phyloP scores from a whole-genome alignment of 176 grass and related monocot genomes.

The Cymbopogon citratus region DNA sequence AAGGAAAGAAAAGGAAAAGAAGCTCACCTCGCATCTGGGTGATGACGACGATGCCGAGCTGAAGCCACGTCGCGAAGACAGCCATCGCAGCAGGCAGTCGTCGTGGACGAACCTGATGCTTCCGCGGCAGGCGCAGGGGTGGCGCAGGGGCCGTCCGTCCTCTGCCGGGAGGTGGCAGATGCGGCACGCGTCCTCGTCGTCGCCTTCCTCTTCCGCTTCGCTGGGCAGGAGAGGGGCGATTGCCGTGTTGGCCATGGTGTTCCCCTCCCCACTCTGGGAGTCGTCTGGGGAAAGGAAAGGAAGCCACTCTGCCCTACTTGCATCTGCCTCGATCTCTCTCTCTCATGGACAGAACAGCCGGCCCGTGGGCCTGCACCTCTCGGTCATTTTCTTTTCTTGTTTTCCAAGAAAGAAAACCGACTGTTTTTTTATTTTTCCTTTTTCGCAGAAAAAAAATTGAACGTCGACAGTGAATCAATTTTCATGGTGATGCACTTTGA shows the following conservation, averaged over 20 bases:
- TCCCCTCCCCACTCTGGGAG: background rate
- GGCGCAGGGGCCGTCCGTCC: conserved; percentile 19
- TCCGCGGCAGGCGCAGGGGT: conserved; percentile 44
- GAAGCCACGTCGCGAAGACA: conserved; percentile 32
- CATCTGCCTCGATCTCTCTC: too few species aligned
- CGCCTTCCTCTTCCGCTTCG: background rate
- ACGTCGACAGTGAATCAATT: too few species aligned
- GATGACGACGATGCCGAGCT: background rate
- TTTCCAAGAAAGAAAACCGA: too few species aligned
- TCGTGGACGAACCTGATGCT: conserved; percentile 48
- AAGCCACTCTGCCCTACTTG: too few species aligned
- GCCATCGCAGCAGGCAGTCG: conserved; percentile 51
- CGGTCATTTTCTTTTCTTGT: background rate
- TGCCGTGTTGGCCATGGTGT: background rate
- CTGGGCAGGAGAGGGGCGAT: background rate
- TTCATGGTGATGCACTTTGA: too few species aligned
- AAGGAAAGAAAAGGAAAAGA: too few species aligned
- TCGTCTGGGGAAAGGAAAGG: too few species aligned
- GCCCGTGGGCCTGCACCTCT: too few species aligned
- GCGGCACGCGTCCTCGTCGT: conserved; percentile 27
- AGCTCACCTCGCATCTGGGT: conserved; percentile 31
- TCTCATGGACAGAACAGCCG: too few species aligned
- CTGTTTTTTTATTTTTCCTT: too few species aligned
- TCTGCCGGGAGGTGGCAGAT: conserved; percentile 35
- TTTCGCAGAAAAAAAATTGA: too few species aligned